Conservation (phyloP, 2,329 filamentous ascomycete species). For the Ophiostoma piceae region DNA sequence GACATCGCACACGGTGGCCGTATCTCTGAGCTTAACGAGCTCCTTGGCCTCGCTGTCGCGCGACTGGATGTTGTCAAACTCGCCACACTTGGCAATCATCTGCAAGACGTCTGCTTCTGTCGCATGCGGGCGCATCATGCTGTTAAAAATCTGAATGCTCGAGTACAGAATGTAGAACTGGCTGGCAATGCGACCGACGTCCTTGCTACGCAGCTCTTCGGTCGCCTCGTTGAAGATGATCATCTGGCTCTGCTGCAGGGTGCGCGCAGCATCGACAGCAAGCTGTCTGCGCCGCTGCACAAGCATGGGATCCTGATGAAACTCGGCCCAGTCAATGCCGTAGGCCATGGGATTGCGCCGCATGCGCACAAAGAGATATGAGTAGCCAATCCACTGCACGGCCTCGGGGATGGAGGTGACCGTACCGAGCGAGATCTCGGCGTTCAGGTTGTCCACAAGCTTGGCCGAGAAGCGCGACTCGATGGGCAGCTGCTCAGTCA, state of each 20-base stretch:
- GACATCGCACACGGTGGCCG: slow-evolving; percentile 72
- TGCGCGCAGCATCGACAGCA: slow-evolving; percentile 80
- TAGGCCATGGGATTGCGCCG: slow-evolving; percentile 84
- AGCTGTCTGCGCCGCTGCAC: slow-evolving; percentile 80
- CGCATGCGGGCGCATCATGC: slow-evolving; percentile 79
- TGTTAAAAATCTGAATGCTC: slow-evolving; percentile 93
- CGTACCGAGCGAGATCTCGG: slow-evolving; percentile 87
- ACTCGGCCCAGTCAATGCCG: slow-evolving; percentile 91
- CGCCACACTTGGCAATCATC: slow-evolving; percentile 96
- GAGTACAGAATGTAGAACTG: slow-evolving; percentile 94
- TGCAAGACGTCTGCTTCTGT: slow-evolving; percentile 88
- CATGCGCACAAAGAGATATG: slow-evolving; percentile 96
- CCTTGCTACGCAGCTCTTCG: slow-evolving; percentile 87
- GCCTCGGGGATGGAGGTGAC: slow-evolving; percentile 92
- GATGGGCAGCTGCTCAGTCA: slow-evolving; percentile 94
- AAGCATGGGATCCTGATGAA: slow-evolving; percentile 78
- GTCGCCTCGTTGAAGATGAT: slow-evolving; percentile 96
- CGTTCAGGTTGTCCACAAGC: slow-evolving; percentile 93
- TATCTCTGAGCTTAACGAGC: slow-evolving; percentile 65
- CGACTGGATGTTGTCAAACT: slow-evolving; percentile 95
- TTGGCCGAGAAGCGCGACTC: slow-evolving; percentile 94
- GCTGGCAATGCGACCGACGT: slow-evolving; percentile 92
- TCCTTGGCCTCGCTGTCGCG: slow-evolving; percentile 88
- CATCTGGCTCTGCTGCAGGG: slow-evolving; percentile 92
- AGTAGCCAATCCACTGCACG: slow-evolving; percentile 96